Conservation (phyloP, 768 basidiomycete genomes). For the Tubosaeta sp. region DNA sequence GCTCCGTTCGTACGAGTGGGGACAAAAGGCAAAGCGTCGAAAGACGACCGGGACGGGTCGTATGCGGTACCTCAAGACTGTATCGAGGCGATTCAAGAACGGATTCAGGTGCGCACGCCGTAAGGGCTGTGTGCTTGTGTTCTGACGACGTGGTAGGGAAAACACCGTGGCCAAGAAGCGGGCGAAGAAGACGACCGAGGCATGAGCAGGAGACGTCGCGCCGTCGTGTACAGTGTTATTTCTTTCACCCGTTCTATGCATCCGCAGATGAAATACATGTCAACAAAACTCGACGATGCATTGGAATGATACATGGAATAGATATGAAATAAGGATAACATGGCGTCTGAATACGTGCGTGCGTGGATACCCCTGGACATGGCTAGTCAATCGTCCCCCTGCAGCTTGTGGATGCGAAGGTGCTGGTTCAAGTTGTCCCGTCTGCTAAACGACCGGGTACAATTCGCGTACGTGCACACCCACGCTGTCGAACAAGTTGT, state of each 20-base stretch:
- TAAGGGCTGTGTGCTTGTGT: not conserved
- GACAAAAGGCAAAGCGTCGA: slow-evolving; percentile 98
- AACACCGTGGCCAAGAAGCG: slow-evolving; percentile 90
- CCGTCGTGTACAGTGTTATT: slow-evolving; percentile 16
- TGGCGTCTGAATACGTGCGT: not conserved
- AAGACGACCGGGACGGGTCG: slow-evolving; percentile 98
- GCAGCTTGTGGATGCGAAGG: slow-evolving; percentile 50
- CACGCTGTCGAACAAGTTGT: slow-evolving; percentile 21
- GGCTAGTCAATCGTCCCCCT: slow-evolving; percentile 13
- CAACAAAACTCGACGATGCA: not conserved
- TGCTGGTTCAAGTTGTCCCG: slow-evolving; percentile 79
- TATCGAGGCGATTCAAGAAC: slow-evolving; percentile 97
- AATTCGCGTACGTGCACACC: slow-evolving; percentile 53
- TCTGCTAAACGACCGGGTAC: slow-evolving; percentile 68
- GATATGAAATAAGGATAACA: slow-evolving; percentile 1
- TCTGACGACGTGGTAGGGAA: slow-evolving; percentile 48
- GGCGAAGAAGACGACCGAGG: slow-evolving; percentile 51
- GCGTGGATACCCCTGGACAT: too few relatives aligned
- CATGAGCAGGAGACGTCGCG: slow-evolving; percentile 26
- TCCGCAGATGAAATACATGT: slow-evolving; percentile 15
- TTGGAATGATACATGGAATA: slow-evolving; percentile 16
- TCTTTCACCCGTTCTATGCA: not conserved
- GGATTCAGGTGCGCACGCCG: slow-evolving; percentile 72
- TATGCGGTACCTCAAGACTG: slow-evolving; percentile 90
- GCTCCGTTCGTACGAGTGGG: slow-evolving; percentile 96